Conservation (phyloP, 306 rosid genomes). For the Quercus engelmannii region DNA sequence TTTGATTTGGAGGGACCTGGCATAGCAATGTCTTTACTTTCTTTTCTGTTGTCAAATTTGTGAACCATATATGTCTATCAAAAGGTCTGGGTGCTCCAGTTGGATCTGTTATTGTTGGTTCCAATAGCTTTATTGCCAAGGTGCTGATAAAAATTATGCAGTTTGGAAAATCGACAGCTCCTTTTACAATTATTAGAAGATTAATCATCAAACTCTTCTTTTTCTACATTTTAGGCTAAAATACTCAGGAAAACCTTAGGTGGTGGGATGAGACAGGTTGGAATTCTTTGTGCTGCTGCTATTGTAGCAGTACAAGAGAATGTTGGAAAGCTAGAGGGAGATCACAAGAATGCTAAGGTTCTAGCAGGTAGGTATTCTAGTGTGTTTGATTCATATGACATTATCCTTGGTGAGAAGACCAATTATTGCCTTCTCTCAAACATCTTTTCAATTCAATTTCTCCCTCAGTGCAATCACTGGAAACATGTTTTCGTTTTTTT, state of each 20-base stretch:
- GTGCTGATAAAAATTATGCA: conserved; percentile 27
- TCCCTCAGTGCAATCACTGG: background rate
- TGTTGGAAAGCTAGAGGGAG: conserved; percentile 60
- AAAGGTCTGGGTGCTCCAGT: conserved; percentile 97
- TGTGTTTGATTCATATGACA: conserved; percentile 4
- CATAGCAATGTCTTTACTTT: background rate
- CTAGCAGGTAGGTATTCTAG: conserved; percentile 56
- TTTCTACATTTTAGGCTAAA: conserved; percentile 54
- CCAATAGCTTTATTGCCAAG: conserved; percentile 72
- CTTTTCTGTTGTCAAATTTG: conserved; percentile 6
- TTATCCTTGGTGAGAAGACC: background rate
- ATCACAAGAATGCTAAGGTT: conserved; percentile 71
- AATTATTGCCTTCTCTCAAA: background rate
- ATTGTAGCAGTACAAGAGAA: conserved; percentile 73
- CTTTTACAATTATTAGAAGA: background rate
- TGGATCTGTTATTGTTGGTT: conserved; percentile 85
- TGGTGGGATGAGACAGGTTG: conserved; percentile 95
- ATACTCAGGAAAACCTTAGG: conserved; percentile 82
- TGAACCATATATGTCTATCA: conserved; percentile 74
- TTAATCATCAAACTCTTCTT: background rate
- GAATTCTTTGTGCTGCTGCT: conserved; percentile 86
- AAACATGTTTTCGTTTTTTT: background rate
- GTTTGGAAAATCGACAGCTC: background rate
- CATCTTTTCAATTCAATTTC: background rate
- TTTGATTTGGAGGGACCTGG: background rate